Base-by-base conservation (phyloP, 306 rosid genomes). In the Cucurbita maxima region DNA sequence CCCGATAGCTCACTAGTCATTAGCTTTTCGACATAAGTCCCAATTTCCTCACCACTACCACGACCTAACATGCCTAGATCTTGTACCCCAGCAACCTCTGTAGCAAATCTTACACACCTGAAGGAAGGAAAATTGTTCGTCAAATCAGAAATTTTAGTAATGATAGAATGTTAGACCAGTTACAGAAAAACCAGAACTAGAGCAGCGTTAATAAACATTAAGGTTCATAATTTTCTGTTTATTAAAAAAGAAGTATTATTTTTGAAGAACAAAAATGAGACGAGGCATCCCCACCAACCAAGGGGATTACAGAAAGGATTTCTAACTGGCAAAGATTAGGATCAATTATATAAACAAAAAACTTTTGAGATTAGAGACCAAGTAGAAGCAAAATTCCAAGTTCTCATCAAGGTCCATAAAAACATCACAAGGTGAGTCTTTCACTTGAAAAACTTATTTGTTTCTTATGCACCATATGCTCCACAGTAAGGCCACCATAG, bases 31-130 rank as follows among this genome's bases (percentile, higher is more conserved):
- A 95, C 99, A 22, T 95, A 95, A 8, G 99, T 95, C 77, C 96
- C 99, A 79, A 95, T 95, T 89, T 95, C 96, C 85, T 95, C 99
- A 71, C 99, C 97, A 43, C 99, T 95, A 63, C 97, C 99, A 82
- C 99, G 97, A 76, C 99, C 97, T 82, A 94, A 83, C 87, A 94
- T 91, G 78, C 99, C 96, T 79, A 94, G 99, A 84, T 94, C 99
- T 82, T 91, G 88, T 86, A 94, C 97, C 75, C 97, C 97, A 47
- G 96, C 99, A 85, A 95, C 90, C 90, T 95, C 96, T 64, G 97
- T 75, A 79, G 99, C 99, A 88, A 91, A 95, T 81, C 99, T 88
- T 4, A 95, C 99, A 76, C 97, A 95, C 88, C 97, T 95, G 89
- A 76, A 72, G 38, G 66, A 80, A 72, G 38, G 66, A 80, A 37